Evolutionary conservation across 441 rosid species (phyloP).

Genomic region (Adansonia rubrostipa): DNA sequence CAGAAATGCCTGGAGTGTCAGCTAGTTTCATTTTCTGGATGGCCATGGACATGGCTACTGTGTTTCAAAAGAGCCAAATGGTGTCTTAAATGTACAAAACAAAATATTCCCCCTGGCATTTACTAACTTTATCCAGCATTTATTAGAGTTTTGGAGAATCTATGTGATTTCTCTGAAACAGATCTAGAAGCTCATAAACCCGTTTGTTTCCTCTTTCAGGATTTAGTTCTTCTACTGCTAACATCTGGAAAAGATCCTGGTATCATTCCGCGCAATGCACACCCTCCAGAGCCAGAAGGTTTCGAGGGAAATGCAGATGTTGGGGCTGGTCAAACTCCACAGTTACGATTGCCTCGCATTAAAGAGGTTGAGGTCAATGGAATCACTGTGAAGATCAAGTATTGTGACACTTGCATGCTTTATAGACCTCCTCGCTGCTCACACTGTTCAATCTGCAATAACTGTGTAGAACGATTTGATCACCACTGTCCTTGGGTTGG

Average conservation of each 20-base stretch:
- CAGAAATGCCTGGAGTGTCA: background rate
- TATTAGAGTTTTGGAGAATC: conserved; percentile 14
- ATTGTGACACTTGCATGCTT: conserved; percentile 82
- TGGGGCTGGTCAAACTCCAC: conserved; percentile 71
- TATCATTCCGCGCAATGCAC: conserved; percentile 69
- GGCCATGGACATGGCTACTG: background rate
- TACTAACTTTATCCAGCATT: background rate
- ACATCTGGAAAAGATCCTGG: conserved; percentile 87
- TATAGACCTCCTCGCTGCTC: conserved; percentile 80
- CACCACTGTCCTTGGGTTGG: conserved; percentile 92
- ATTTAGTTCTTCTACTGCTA: conserved; percentile 63
- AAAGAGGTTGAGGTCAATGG: conserved; percentile 74
- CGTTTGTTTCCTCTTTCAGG: conserved; percentile 44
- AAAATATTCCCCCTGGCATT: conserved; percentile 1
- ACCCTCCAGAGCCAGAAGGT: conserved; percentile 78
- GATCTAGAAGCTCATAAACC: background rate
- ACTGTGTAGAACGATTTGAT: conserved; percentile 76
- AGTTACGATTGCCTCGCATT: conserved; percentile 62
- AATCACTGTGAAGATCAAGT: conserved; percentile 58
- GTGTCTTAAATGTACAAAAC: background rate
- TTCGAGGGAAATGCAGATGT: conserved; percentile 53
- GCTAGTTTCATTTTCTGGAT: background rate
- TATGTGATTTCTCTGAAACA: conserved; percentile 1
- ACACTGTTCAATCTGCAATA: conserved; percentile 79
- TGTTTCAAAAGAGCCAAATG: background rate